A percentile compares a stretch with the other conserved stretches of the same genome.
Conservation (phyloP, 495 filamentous ascomycete genomes). For the Talaromyces proteolyticus region DNA sequence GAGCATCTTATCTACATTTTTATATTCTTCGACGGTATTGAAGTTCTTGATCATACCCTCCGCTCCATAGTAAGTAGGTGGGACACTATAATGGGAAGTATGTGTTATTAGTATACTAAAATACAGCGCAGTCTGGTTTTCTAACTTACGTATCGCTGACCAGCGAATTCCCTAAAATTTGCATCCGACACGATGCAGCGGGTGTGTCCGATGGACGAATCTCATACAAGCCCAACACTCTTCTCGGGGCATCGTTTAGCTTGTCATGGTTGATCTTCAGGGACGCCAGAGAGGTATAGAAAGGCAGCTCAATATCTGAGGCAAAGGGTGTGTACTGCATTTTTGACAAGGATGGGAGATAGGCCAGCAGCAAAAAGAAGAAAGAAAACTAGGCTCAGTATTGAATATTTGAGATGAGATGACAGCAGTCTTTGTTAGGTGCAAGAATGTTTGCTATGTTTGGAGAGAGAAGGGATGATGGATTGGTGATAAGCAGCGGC, state of each 20-base stretch:
- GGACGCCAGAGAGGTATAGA: slow-evolving; percentile 82
- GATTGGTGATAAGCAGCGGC: neutral
- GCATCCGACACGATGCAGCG: slow-evolving; percentile 73
- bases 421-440: no score
- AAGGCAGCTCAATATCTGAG: slow-evolving; percentile 91
- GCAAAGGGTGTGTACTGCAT: slow-evolving; percentile 76
- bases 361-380: neutral
- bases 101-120: neutral
- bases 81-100: slow-evolving; percentile 46
- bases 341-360: neutral
- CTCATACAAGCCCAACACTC: slow-evolving; percentile 85
- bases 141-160: slow-evolving; percentile 69
- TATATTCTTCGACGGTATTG: slow-evolving; percentile 94
- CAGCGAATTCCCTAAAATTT: slow-evolving; percentile 81
- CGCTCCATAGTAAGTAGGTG: slow-evolving; percentile 67
- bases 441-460: no score
- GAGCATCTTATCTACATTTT: slow-evolving; percentile 61
- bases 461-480: no score
- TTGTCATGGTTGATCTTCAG: slow-evolving; percentile 95
- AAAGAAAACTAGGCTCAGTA: no score
- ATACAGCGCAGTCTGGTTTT: neutral
- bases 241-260: slow-evolving; percentile 85
- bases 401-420: no score
- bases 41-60: slow-evolving; percentile 94
- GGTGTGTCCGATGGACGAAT: slow-evolving; percentile 62